Evolutionary conservation across 2,329 filamentous ascomycete genomes (phyloP).

Genomic region (Nemania sp.): DNA sequence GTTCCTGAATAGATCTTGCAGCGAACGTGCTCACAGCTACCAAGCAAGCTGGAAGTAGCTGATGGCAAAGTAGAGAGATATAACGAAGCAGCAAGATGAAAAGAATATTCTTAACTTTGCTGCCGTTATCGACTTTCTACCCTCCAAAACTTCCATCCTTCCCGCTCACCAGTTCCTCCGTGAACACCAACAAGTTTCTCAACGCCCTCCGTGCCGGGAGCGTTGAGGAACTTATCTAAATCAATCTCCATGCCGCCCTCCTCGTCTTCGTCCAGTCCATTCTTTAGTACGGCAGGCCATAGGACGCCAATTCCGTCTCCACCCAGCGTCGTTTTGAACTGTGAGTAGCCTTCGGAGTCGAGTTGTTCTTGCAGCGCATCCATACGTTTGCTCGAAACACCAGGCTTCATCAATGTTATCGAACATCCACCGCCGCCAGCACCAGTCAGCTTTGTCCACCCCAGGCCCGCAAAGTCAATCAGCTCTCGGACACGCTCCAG

Average conservation of each 20-base stretch:
- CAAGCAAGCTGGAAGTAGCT: neutral
- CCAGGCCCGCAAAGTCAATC: conserved; percentile 84
- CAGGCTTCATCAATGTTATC: conserved; percentile 82
- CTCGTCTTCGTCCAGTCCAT: conserved; percentile 75
- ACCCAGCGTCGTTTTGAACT: conserved; percentile 87
- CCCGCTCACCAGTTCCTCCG: conserved; percentile 66
- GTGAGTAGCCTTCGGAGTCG: conserved; percentile 72
- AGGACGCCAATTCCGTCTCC: conserved; percentile 93
- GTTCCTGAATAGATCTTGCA: neutral
- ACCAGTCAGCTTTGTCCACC: conserved; percentile 97
- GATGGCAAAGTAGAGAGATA: conserved; percentile 1
- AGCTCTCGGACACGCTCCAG: conserved; percentile 90
- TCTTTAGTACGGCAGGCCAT: conserved; percentile 88
- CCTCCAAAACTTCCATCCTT: conserved; percentile 88
- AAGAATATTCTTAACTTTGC: conserved; percentile 7
- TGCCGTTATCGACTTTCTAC: conserved; percentile 51
- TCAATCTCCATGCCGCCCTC: conserved; percentile 92
- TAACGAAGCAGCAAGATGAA: neutral
- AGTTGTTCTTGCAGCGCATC: conserved; percentile 67
- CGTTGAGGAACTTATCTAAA: conserved; percentile 78
- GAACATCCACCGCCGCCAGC: conserved; percentile 95
- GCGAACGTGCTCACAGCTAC: neutral
- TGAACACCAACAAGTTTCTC: conserved; percentile 84
- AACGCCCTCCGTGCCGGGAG: conserved; percentile 80
- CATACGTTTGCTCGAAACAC: conserved; percentile 59